A percentile compares a stretch with the other conserved stretches of the same genome.
Conservation (phyloP, 192 early-diverging fungal genomes). For the Neocallimastix lanati region DNA sequence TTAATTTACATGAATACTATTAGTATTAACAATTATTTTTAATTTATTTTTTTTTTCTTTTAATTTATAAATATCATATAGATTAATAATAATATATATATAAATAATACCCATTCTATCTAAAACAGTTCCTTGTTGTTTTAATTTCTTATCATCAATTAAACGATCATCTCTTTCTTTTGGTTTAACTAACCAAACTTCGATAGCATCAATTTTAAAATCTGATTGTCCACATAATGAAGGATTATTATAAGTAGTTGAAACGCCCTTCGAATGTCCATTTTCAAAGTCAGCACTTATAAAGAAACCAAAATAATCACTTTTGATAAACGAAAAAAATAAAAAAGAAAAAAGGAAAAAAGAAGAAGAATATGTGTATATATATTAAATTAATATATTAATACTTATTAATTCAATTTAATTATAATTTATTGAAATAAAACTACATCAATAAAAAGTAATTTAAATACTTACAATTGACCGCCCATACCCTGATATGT, state of each 20-base stretch:
- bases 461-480: neutral
- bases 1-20: too few species aligned
- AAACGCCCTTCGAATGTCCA: neutral
- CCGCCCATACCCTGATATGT: neutral
- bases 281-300: neutral
- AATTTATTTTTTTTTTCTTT: too few species aligned
- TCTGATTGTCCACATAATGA: neutral
- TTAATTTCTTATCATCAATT: neutral
- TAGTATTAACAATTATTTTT: too few species aligned
- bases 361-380: too few species aligned
- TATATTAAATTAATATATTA: too few species aligned
- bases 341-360: too few species aligned
- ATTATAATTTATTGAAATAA: too few species aligned
- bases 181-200: neutral
- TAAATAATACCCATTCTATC: neutral
- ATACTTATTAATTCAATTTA: too few species aligned
- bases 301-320: neutral
- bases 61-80: too few species aligned
- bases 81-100: neutral
- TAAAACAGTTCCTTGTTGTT: neutral
- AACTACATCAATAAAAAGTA: too few species aligned
- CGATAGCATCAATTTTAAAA: neutral
- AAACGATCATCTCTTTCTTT: neutral
- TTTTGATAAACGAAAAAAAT: too few species aligned
- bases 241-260: neutral